Conservation (phyloP, 2,329 filamentous ascomycete genomes). For the Trichoderma asperellum region DNA sequence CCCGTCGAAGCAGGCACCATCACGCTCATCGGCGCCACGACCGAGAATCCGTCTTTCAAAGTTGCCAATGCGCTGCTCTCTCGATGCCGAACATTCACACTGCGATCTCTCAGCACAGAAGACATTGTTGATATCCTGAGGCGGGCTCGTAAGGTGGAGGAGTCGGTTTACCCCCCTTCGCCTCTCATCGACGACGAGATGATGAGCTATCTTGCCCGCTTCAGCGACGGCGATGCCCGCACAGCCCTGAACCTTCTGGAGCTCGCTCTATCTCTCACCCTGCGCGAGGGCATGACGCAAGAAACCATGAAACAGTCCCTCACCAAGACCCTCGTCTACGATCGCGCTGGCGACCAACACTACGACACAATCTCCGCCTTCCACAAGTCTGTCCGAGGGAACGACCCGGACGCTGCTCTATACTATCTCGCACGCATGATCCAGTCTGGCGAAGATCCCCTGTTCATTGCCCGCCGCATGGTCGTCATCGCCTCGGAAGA, state of each 20-base stretch:
- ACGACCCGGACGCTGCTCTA: slow-evolving; percentile 81
- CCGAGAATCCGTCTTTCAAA: slow-evolving; percentile 95
- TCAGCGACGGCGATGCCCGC: slow-evolving; percentile 89
- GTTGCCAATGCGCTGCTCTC: slow-evolving; percentile 86
- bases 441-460: slow-evolving; percentile 88
- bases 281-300: slow-evolving; percentile 66
- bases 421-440: slow-evolving; percentile 98
- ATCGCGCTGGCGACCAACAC: slow-evolving; percentile 92
- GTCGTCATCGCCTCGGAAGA: slow-evolving; percentile 96
- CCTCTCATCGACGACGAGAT: slow-evolving; percentile 76
- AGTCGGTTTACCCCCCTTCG: slow-evolving; percentile 45
- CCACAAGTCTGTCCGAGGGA: slow-evolving; percentile 91
- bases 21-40: slow-evolving; percentile 92
- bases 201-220: slow-evolving; percentile 78
- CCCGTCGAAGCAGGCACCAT: slow-evolving; percentile 91
- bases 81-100: slow-evolving; percentile 86
- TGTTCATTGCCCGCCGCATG: slow-evolving; percentile 90
- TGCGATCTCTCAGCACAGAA: slow-evolving; percentile 72
- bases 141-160: slow-evolving; percentile 72
- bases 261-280: slow-evolving; percentile 73
- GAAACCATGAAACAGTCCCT: slow-evolving; percentile 79
- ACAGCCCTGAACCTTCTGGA: slow-evolving; percentile 93
- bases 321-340: slow-evolving; percentile 92
- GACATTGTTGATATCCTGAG: slow-evolving; percentile 74
- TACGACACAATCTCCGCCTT: slow-evolving; percentile 98